Base-by-base conservation (phyloP, 139 green algal genomes). In the Chlorokybus atmophyticus region DNA sequence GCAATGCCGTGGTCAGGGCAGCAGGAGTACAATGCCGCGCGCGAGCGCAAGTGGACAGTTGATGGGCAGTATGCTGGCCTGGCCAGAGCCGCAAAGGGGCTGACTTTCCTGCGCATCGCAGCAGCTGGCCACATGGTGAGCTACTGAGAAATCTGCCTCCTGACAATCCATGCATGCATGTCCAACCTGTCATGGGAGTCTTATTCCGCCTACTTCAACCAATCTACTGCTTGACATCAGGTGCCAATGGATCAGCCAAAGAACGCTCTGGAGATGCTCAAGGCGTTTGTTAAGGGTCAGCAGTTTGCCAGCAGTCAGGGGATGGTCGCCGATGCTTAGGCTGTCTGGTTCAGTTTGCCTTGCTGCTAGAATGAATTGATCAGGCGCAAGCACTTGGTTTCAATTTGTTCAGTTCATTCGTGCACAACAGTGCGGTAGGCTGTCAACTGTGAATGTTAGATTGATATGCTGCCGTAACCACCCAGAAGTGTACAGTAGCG, bases 1-100 rank as follows among this genome's bases (percentile, higher is more conserved):
- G 48, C 28, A 23, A 67, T 79, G 57, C 5, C 68, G 21, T 79
- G 72, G 72, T 55, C 54, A 30, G 53, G 59, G 14, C 42, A 64
- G 32, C 50, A 52, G 7, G 57, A 3, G 26, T 76, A 68, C 44
- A 50, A 58, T 31, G 40, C 32, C 28, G 50, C 50, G 31, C 30
- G 29, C 6, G 25, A 24, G 48, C 10, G 28, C 10, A 32, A 48
- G 2, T 71, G 62, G 27, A 27, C 41, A 32, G 41, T 70, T 5
- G 29, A 59, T 35, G 61, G 55, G 23, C 19, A 21, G 29, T 24
- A 32, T 4, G 62, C 38, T 4, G 68, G 68, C n/a, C 27, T 50
- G 23, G 59, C 49, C 26, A 24, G 50, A 1, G 8, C 25, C 10
- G 10, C 14, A 10, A 14, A 44, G 4, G 21, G 27, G 2, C 29